Evolutionary conservation across 768 basidiomycete genomes (phyloP), one percentile per base, ranked within the genome.

Genomic region (Termitomyces sp.): DNA sequence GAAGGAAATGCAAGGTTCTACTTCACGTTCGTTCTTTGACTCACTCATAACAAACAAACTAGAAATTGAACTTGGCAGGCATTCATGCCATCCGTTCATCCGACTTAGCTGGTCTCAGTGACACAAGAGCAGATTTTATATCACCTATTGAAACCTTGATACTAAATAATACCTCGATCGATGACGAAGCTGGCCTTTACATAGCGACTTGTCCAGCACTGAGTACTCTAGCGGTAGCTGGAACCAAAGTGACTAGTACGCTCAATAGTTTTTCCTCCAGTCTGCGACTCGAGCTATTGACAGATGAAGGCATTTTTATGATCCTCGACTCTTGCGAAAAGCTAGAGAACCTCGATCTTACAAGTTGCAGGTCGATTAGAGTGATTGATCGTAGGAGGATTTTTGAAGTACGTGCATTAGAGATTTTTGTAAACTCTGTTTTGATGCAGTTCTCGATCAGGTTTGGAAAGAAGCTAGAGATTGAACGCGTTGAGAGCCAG

Each of bases 241-340:
- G 81, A 8, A 88, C 87, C 0, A 83, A 77, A 67, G 65, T 90
- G 51, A 82, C 83, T 1, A 72, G 87, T 88, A 60, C 16, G 83
- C 53, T 41, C 34, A 6, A 43, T 26, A 27, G 29, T 32, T 47
- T 36, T 49, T 37, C 18, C 4, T 52, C 14, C 36, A 18, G 22
- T 46, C 20, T 26, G 46, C 2, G 13, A 31, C 29, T 47, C 16
- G 43, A 31, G 32, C 18, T 14, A 41, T 44, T 32, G 14, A 31
- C 55, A 89, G 87, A 73, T 53, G 71, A 67, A 0, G 87, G 81
- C 9, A 64, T 89, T 22, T 83, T 82, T 61, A 60, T 68, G 2
- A 78, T 90, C 37, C 71, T 90, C 31, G 81, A 88, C 61, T 75
- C 74, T 0, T 90, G 88, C 61, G 60, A 72, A 2, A 72, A 69